Evolutionary conservation across 1,284 basidiomycete genomes (phyloP).

Genomic region (Fomitiporia mediterranea): DNA sequence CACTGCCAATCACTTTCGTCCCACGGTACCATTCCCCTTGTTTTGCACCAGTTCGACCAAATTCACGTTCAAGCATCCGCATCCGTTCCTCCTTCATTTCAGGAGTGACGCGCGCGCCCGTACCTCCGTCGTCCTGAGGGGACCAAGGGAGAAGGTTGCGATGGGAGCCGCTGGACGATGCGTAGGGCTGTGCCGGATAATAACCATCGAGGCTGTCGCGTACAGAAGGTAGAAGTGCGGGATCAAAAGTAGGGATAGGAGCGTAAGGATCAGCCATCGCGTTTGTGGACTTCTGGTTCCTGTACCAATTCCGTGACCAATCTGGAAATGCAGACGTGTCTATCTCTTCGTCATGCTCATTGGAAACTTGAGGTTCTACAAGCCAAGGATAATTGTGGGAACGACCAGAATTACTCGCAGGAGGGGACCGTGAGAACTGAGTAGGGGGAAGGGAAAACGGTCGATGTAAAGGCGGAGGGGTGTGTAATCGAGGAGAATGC

Average conservation of each 20-base stretch:
- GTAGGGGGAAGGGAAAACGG: conserved; percentile 47
- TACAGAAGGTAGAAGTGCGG: conserved; percentile 27
- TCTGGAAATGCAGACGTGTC: conserved; percentile 58
- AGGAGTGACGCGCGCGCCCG: conserved; percentile 39
- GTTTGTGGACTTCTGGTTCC: conserved; percentile 21
- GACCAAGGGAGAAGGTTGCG: conserved; percentile 22
- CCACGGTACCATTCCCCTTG: conserved; percentile 42
- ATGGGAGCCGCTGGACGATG: conserved; percentile 43
- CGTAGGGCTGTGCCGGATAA: background rate
- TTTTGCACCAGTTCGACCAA: conserved; percentile 32
- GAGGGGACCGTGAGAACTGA: conserved; percentile 1
- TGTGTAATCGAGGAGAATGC: conserved; percentile 29
- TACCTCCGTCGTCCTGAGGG: conserved; percentile 25
- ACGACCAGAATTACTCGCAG: conserved; percentile 4
- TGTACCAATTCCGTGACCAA: conserved; percentile 58
- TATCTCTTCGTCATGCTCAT: conserved; percentile 30
- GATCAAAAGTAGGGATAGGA: conserved; percentile 30
- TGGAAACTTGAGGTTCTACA: conserved; percentile 17
- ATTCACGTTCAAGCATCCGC: conserved; percentile 65
- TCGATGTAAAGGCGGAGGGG: conserved; percentile 26
- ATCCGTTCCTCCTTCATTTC: conserved; percentile 59
- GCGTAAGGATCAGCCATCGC: conserved; percentile 23
- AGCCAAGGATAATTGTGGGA: conserved; percentile 20
- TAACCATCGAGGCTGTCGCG: conserved; percentile 34
- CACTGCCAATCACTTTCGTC: conserved; percentile 47